Evolutionary conservation across 768 basidiomycete species (phyloP), one percentile per base, ranked within the genome.

Genomic region (Collybia mongolica): DNA sequence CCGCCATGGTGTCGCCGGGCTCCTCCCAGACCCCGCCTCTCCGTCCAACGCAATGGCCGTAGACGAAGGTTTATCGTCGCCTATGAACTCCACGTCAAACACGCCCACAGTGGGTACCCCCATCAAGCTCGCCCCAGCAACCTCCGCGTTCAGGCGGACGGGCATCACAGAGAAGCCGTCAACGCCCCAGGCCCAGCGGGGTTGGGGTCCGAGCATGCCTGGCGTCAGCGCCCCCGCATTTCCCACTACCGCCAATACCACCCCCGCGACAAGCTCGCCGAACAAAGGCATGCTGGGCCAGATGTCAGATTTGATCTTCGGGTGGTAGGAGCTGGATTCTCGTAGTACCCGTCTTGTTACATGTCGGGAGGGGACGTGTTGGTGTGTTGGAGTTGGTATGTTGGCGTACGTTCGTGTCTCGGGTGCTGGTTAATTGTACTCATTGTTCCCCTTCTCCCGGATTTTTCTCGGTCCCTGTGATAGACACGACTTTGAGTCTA

Each of bases 301-400:
- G 65, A 81, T 91, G 46, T 84, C 85, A 11, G 89, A 92, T 71
- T 63, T 90, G 54, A 84, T 92, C 42, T 91, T 90, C 62, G 88
- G 88, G 14, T 91, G 88, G 88, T 91, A 81, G 70, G 23, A 35
- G 22, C 56, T 39, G 8, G 6, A 22, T 28, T 23, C 12, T n/a
- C 5, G 24, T 26, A 26, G 24, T 26, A 26, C 24, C 24, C 24
- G 7, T 26, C 7, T 26, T 26, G 7, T 26, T 26, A 7, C 24
- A 26, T 7, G 7, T 26, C 7, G 3, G 24, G 24, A 26, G 24
- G 7, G 24, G 24, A 7, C 7, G 24, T 26, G 4, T 26, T 7
- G 24, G 24, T 26, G 24, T 26, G 4, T 26, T 7, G 24, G 24
- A 26, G 24, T 7, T 26, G 24, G 24, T 26, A 7, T 26, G 24